These are phyloP conservation scores for Vitellaria paradoxa DNA, from an alignment of 179 eudicot species.

Conservation along the genomic window DNA sequence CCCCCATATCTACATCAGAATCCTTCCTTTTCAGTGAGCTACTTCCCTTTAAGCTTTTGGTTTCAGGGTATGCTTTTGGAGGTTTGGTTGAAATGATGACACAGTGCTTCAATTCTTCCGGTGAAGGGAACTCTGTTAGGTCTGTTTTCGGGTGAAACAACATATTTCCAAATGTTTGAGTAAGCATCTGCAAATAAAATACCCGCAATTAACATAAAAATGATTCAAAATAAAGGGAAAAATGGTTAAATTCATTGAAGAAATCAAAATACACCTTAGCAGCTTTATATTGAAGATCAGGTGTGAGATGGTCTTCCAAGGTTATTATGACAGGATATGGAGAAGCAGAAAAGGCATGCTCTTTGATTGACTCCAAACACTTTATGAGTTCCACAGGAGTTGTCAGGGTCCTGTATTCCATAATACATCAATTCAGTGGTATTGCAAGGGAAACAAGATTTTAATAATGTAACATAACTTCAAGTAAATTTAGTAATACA, in stretches of 20 bases:
- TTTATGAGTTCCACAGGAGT: constrained; percentile 68
- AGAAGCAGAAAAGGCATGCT: constrained; percentile 72
- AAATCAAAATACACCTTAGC: constrained; percentile 51
- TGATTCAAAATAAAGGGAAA: too few species aligned
- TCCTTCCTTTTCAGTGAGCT: constrained; percentile 31
- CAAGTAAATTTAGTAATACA: constrained; percentile 2
- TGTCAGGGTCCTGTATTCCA: constrained; percentile 58
- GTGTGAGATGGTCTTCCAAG: constrained; percentile 83
- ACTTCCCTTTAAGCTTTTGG: constrained; percentile 26
- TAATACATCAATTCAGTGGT: not conserved
- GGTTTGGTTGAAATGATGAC: constrained; percentile 86
- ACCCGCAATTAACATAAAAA: not conserved
- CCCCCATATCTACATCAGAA: constrained; percentile 47
- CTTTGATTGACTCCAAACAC: constrained; percentile 73
- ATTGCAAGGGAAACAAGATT: not conserved
- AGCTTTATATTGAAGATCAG: constrained; percentile 79
- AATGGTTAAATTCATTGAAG: not conserved
- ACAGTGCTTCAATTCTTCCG: constrained; percentile 54
- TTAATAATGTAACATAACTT: not conserved
- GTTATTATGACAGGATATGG: constrained; percentile 83
- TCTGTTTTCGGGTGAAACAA: constrained; percentile 54
- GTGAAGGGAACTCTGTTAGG: constrained; percentile 69
- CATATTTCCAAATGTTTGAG: constrained; percentile 60
- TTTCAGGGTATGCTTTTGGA: constrained; percentile 76
- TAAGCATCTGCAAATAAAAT: constrained; percentile 53